Base-by-base conservation (phyloP, 352 stramenopile genomes). In the Phytophthora uliginosa region DNA sequence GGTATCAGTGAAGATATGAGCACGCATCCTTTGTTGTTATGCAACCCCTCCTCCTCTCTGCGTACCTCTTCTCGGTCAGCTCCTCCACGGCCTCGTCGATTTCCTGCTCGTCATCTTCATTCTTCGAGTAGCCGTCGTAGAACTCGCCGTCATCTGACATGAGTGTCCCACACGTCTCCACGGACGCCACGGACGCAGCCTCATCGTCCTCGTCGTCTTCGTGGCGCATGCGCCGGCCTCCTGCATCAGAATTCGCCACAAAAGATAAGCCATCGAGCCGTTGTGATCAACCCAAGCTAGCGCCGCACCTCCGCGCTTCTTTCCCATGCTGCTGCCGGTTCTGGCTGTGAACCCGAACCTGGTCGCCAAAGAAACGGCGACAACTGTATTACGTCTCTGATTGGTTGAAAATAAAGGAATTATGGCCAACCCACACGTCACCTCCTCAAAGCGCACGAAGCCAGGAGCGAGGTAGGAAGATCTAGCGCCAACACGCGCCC, bases 51-150 rank as follows among this genome's bases (percentile, higher is more conserved):
- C 50, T 53, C 20, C 8, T 28, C 47, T 28, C 7, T 28, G 20
- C 38, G 12, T 73, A 95, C 90, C 90, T 74, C 71, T 92, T 90
- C 68, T 95, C 88, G 0, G 80, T 94, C 40, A 97, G 74, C 63
- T 94, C 82, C 58, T 95, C 89, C 18, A 97, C 79, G 3, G 86
- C 82, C 34, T 95, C 86, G 22, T 95, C 82, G 12, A 97, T 77
- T 2, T 78, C 78, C 42, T 92, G 76, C 18, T 95, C 84, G 57
- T 93, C 84, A 24, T 83, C 82, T 20, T 85, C 77, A 51, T 78
- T 74, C 52, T 91, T 89, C 12, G 77, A 83, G 65, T 85, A 89
- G 45, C 82, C 65, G 36, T 94, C 88, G 57, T 94, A 93, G 58
- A 88, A 87, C 22, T 95, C 85, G 47, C 77, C 81, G 56, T 90